Evolutionary conservation across 768 basidiomycete species (phyloP), one percentile per base, ranked within the genome.

Genomic region (Boletus rex-veris): DNA sequence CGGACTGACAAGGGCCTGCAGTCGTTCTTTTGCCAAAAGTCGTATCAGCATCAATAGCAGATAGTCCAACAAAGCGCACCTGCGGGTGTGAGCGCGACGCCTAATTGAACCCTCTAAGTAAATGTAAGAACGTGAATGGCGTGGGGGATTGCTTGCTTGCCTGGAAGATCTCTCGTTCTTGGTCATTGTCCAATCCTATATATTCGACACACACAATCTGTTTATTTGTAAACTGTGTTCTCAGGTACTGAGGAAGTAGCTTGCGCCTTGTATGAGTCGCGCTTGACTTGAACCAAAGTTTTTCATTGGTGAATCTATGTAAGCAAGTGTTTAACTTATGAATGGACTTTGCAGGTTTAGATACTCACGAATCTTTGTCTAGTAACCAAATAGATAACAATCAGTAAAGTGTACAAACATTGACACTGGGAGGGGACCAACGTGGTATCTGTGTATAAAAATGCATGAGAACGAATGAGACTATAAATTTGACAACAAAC

Each of bases 101-200:
- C 80, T 18, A 79, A 58, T 60, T 81, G 80, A 33, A 81, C 80
- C 41, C 80, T 75, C 79, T 80, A 41, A 49, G 19, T 37, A 30
- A 16, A 31, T 12, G 33, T 55, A 51, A 50, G 35, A 35, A 53
- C 14, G 37, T 12, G 36, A 42, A 14, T 5, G 33, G 48, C 4
- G 31, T 36, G 14, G 16, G 26, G 46, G 41, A 12, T 18, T 37
- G 26, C 11, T 49, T 33, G 55, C 73, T 39, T 57, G 74, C 82
- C 72, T 81, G 76, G 57, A 86, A 90, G 24, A 86, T 82, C 61
- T 86, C 86, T 28, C 85, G 77, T 58, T 88, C 88, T 61, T 81
- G 78, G 46, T 81, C 76, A 7, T 65, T 64, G 0, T 67, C 72
- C 39, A 86, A 63, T 16, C 74, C 73, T 3, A 70, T 66, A 57